phyloP scores from a whole-genome alignment of 73 alveolate genomes.

The Paramecium tetraurelia region DNA sequence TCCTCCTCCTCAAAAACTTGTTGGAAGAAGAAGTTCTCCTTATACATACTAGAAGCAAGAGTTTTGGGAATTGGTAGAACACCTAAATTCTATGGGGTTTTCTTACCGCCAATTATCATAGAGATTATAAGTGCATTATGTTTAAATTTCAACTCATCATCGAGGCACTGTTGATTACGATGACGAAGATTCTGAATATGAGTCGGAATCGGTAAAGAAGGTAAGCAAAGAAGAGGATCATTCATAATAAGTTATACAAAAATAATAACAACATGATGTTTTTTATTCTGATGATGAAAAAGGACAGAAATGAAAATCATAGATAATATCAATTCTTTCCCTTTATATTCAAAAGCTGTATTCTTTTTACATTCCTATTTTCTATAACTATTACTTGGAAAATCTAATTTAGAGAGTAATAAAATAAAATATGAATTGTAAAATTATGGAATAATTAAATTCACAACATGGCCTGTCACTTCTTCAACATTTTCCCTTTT shows the following conservation, averaged over 20 bases:
- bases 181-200: neutral
- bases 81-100: neutral
- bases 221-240: neutral
- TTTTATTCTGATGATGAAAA: constrained; percentile 13
- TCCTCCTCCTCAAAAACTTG: neutral
- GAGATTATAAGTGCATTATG: constrained; percentile 6
- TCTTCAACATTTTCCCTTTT: neutral
- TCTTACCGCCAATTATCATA: neutral
- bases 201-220: neutral
- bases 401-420: neutral
- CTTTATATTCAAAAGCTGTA: neutral
- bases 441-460: neutral
- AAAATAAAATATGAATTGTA: neutral
- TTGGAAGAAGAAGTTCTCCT: constrained; percentile 26
- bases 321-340: neutral
- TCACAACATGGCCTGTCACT: neutral
- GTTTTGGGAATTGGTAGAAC: neutral
- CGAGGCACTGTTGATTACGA: neutral
- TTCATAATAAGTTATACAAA: neutral
- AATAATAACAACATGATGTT: neutral
- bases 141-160: constrained; percentile 35
- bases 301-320: neutral
- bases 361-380: neutral
- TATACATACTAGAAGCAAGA: neutral
- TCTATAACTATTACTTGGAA: neutral